A percentile compares a stretch with the other conserved stretches of the same genome.
These are phyloP conservation scores for Fusarium sp. DNA, from an alignment of 2,329 filamentous ascomycete species.

Conservation along the genomic window DNA sequence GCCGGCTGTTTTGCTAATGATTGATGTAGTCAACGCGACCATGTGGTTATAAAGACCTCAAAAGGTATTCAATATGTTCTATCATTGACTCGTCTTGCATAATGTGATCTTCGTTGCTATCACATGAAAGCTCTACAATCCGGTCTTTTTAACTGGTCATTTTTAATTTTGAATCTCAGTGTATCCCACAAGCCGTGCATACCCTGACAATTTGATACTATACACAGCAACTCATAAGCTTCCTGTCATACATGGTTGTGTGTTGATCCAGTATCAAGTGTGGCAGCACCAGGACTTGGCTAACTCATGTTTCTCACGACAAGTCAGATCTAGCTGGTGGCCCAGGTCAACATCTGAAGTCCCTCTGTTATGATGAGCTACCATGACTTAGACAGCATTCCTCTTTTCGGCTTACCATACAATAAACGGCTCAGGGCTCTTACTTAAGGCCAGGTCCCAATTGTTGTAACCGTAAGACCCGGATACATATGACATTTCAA, in stretches of 20 bases:
- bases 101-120: neutral
- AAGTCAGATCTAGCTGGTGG: neutral
- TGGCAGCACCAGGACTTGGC: neutral
- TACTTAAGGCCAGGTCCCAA: neutral
- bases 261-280: conserved; percentile 2
- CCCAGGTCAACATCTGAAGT: neutral
- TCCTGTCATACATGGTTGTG: conserved; percentile 26
- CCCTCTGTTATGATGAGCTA: neutral
- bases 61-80: neutral
- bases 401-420: neutral
- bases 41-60: neutral
- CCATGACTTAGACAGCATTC: neutral
- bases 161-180: neutral
- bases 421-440: neutral
- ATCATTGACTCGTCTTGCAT: neutral
- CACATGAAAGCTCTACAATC: neutral
- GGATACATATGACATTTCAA: neutral
- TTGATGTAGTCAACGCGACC: neutral
- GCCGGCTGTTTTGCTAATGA: neutral
- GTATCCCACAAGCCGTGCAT: neutral
- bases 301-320: neutral
- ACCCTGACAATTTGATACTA: conserved; percentile 16
- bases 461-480: neutral
- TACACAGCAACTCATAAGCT: conserved; percentile 29
- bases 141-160: neutral